Conservation (phyloP, 257 asterid genomes). For the Lithospermum erythrorhizon region DNA sequence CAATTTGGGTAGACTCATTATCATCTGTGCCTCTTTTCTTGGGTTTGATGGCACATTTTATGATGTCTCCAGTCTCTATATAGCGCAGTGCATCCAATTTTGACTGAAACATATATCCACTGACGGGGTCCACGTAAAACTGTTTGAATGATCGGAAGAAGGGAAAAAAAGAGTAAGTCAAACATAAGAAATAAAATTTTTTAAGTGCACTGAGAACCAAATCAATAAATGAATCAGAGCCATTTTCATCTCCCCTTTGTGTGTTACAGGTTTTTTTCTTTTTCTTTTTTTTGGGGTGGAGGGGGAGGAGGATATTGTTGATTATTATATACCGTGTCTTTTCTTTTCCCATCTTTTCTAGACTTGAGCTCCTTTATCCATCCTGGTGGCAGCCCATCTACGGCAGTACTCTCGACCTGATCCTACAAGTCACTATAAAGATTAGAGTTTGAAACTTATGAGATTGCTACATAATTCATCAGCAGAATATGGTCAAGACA, state of each 20-base stretch:
- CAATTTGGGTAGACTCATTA: neutral
- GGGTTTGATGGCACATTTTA: slow-evolving; percentile 15
- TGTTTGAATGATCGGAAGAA: neutral
- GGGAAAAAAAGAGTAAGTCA: neutral
- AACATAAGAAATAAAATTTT: neutral
- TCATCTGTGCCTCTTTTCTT: slow-evolving; percentile 10
- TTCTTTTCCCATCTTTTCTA: slow-evolving; percentile 12
- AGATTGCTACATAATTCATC: neutral
- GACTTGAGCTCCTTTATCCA: slow-evolving; percentile 15
- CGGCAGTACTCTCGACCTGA: slow-evolving; percentile 9
- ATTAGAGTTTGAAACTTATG: slow-evolving; percentile 4
- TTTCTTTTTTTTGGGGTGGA: no score
- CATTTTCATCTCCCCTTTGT: no score
- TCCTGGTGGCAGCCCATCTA: slow-evolving; percentile 13
- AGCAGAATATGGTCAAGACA: slow-evolving; percentile 8
- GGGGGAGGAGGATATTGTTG: no score
- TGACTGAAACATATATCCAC: slow-evolving; percentile 14
- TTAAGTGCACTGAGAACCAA: neutral
- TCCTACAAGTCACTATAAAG: slow-evolving; percentile 22
- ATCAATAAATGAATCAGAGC: no score
- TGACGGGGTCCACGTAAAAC: slow-evolving; percentile 11
- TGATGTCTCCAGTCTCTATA: slow-evolving; percentile 19
- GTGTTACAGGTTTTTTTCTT: no score
- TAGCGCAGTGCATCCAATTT: slow-evolving; percentile 13
- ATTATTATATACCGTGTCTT: slow-evolving; percentile 3